Percentiles rank a stretch among this genome's conserved stretches.
Evolutionary conservation across 148 eudicot species (phyloP).

Genomic region (Rhododendron henanense): DNA sequence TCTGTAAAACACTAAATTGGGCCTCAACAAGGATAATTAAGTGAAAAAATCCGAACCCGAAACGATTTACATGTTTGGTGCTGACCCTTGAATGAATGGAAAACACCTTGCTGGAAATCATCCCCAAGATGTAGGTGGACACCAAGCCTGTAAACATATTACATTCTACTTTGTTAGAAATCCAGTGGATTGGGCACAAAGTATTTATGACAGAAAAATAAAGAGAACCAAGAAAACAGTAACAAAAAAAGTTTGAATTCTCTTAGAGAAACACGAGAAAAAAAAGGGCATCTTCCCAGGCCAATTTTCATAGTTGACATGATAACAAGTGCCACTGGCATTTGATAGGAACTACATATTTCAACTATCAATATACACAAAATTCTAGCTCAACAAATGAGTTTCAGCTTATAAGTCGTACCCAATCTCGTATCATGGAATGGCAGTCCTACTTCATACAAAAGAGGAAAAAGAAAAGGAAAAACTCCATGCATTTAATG

Average conservation of each 20-base stretch:
- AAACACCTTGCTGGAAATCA: slow-evolving; percentile 14
- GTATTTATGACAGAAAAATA: not conserved
- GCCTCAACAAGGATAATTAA: not conserved
- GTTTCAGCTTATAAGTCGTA: not conserved
- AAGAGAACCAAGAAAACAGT: not conserved
- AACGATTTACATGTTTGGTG: slow-evolving; percentile 25
- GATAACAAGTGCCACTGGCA: not conserved
- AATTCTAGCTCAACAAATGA: not conserved
- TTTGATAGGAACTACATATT: not conserved
- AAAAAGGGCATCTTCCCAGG: not conserved
- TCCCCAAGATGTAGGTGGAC: not conserved
- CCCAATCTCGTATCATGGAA: not conserved
- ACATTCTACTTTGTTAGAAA: not conserved
- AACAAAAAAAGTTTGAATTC: not conserved
- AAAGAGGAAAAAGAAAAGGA: not conserved
- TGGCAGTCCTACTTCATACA: not conserved
- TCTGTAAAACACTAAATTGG: not conserved
- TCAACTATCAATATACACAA: not conserved
- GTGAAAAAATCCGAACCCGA: slow-evolving; percentile 10
- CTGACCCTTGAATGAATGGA: slow-evolving; percentile 19
- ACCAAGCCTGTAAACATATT: slow-evolving; percentile 10
- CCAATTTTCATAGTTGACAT: not conserved
- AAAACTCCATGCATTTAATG: not conserved
- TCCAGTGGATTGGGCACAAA: not conserved
- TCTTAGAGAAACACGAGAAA: not conserved